phyloP scores from a whole-genome alignment of 2,329 filamentous ascomycete genomes.

The Arachnomyces sp. region DNA sequence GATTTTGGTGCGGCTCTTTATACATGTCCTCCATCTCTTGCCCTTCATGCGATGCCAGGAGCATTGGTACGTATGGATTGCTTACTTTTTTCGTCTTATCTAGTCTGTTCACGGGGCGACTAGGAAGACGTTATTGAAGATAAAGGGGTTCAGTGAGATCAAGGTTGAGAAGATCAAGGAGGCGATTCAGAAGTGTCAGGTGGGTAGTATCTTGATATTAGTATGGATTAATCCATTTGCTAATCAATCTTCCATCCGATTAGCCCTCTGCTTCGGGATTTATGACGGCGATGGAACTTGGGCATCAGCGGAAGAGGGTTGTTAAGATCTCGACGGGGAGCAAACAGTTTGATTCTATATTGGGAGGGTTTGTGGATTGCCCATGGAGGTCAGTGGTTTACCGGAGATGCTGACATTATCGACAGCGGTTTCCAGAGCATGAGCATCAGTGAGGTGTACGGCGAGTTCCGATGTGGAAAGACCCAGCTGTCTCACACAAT shows the following conservation, averaged over 20 bases:
- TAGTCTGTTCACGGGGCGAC: conserved; percentile 55
- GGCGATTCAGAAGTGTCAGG: conserved; percentile 53
- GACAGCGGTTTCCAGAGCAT: conserved; percentile 58
- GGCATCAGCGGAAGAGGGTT: conserved; percentile 54
- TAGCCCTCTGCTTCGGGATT: conserved; percentile 54
- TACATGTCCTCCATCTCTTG: not conserved
- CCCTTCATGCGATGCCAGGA: not conserved
- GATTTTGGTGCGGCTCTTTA: not conserved
- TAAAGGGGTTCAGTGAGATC: conserved; percentile 61
- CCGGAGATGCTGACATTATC: not conserved
- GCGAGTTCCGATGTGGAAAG: conserved; percentile 52
- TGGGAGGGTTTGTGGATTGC: conserved; percentile 46
- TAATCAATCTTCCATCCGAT: conserved; percentile 1
- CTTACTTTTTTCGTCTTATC: conserved; percentile 2
- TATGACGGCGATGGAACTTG: conserved; percentile 57
- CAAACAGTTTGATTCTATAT: conserved; percentile 57
- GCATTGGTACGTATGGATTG: not conserved
- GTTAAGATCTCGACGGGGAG: conserved; percentile 61
- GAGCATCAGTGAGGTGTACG: conserved; percentile 53
- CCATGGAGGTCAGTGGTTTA: too few species aligned
- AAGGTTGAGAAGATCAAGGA: conserved; percentile 66
- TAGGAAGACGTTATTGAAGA: conserved; percentile 53
- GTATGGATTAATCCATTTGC: not conserved
- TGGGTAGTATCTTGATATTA: conserved; percentile 22
- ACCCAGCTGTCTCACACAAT: conserved; percentile 62